Evolutionary conservation across 306 rosid species (phyloP), one percentile per base, ranked within the genome.

Genomic region (Sphenostylis stenocarpa): DNA sequence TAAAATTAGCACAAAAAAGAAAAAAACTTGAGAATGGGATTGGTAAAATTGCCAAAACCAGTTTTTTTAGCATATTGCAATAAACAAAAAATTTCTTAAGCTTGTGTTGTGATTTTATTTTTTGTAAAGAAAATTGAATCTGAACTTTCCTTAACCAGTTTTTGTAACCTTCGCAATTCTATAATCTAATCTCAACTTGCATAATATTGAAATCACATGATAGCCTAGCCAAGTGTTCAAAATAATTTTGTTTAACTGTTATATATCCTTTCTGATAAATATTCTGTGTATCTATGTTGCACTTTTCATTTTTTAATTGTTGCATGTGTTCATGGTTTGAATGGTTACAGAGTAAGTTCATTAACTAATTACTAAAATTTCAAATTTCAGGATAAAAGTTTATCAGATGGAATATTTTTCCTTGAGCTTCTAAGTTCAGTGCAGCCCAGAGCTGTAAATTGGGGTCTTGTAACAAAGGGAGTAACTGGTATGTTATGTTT

Each of bases 381-480:
- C 55, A 55, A 72, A 63, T 82, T 79, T 68, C 91, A 95, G 98
- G 98, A 95, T 65, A 95, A 83, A 83, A 86, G 91, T 77, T 85
- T 95, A 80, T 85, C 97, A 6, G 88, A 89, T 80, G 99, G 99
- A 77, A 85, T 87, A 41, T 95, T 92, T 79, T 95, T 95, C 90
- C 97, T 95, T 51, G 96, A 95, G 84, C 92, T 95, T 81, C 99
- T 95, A 45, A 90, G 97, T 83, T 87, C 92, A 16, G 97, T 95
- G 82, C 94, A 91, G 45, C 89, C 93, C 11, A 88, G 97, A 88
- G 91, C 85, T 57, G 99, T 95, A 16, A 91, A 92, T 80, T 95
- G 97, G 97, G 91, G 94, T 62, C 94, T 95, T 20, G 91, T 95
- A 56, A 95, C 97, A 43, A 95, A 92, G 84, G 99, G 99, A 56